phyloP scores from a whole-genome alignment of 495 filamentous ascomycete species.

The Aspergillus leporis region DNA sequence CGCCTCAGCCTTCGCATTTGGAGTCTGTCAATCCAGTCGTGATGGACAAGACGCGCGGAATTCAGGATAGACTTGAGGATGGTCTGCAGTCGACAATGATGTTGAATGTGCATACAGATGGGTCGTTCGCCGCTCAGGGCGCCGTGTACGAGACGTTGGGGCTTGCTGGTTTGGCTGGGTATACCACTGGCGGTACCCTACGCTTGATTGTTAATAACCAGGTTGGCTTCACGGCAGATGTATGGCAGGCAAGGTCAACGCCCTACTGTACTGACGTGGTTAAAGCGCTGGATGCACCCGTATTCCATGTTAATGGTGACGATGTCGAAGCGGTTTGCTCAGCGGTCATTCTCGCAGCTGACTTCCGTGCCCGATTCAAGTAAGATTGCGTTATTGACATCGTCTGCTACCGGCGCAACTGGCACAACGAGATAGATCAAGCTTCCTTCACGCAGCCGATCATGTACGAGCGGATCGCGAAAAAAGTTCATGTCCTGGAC shows the following conservation, averaged over 20 bases:
- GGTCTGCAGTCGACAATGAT: constrained; percentile 90
- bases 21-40: constrained; percentile 99
- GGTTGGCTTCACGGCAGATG: constrained; percentile 99
- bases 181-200: constrained; percentile 96
- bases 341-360: constrained; percentile 91
- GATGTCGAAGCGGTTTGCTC: constrained; percentile 98
- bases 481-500: constrained; percentile 76
- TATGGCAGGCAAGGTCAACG: constrained; percentile 92
- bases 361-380: constrained; percentile 98
- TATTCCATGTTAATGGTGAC: constrained; percentile 98
- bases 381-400: constrained; percentile 96
- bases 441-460: constrained; percentile 97
- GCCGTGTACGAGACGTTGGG: constrained; percentile 98
- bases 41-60: constrained; percentile 92
- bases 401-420: constrained; percentile 97
- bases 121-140: no score
- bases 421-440: constrained; percentile 99
- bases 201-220: constrained; percentile 99
- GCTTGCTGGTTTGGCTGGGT: constrained; percentile 90
- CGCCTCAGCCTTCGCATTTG: constrained; percentile 97
- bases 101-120: constrained; percentile 89
- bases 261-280: constrained; percentile 99
- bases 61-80: constrained; percentile 98
- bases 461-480: constrained; percentile 96
- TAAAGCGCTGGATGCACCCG: constrained; percentile 95